Percentiles rank a stretch among this genome's conserved stretches.
phyloP scores from a whole-genome alignment of 805 yeast species.

The Candida glaebosa region DNA sequence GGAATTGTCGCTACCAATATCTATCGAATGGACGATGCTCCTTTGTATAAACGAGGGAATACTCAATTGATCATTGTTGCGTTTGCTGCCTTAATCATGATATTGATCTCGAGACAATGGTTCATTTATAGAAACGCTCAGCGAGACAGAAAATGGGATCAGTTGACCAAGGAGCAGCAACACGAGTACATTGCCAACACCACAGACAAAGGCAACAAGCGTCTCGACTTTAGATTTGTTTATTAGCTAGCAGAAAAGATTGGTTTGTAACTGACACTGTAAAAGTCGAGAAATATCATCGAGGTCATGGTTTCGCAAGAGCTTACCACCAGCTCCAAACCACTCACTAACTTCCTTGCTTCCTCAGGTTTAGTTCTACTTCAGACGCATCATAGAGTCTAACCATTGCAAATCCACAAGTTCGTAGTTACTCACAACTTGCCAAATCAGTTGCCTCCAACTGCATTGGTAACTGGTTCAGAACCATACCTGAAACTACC shows the following conservation, averaged over 20 bases:
- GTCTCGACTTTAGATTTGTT: slow-evolving; percentile 48
- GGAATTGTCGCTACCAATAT: slow-evolving; percentile 52
- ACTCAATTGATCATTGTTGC: slow-evolving; percentile 33
- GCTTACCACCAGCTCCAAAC: no score
- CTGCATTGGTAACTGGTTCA: no score
- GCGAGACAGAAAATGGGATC: slow-evolving; percentile 49
- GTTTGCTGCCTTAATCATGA: slow-evolving; percentile 26
- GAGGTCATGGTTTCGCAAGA: no score
- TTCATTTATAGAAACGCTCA: slow-evolving; percentile 40
- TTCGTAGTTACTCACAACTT: no score
- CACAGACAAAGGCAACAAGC: slow-evolving; percentile 51
- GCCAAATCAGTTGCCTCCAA: no score
- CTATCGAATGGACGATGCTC: slow-evolving; percentile 55
- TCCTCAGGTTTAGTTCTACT: no score
- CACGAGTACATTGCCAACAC: slow-evolving; percentile 44
- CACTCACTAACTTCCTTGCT: no score
- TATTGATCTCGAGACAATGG: slow-evolving; percentile 30
- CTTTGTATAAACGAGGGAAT: slow-evolving; percentile 60
- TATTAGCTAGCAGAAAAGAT: slow-evolving; percentile 13
- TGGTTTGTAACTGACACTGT: no score
- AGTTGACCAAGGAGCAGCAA: slow-evolving; percentile 47
- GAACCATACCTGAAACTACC: no score
- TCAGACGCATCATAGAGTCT: no score
- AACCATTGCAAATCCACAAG: no score
- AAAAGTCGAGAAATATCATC: no score